These are phyloP conservation scores for Nitzschia palea DNA, from an alignment of 108 stramenopile species.

Conservation along the genomic window DNA sequence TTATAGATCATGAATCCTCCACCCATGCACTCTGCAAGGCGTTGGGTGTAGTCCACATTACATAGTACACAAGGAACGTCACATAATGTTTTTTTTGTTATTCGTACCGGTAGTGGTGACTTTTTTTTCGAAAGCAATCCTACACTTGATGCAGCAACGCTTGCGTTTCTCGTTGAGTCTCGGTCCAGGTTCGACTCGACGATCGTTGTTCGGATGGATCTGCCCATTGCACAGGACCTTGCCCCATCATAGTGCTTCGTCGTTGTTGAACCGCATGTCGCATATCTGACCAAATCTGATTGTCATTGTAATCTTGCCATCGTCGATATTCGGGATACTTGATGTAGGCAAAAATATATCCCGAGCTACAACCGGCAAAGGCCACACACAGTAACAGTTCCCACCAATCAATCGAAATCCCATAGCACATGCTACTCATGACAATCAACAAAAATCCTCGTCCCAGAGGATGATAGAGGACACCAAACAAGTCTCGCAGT, in stretches of 20 bases:
- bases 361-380: slow-evolving; percentile 15
- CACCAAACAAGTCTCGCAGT: slow-evolving; percentile 43
- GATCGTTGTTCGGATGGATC: background rate
- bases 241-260: background rate
- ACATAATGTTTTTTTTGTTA: background rate
- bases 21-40: no score
- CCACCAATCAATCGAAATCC: slow-evolving; percentile 30
- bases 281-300: slow-evolving; percentile 13
- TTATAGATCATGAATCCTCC: no score
- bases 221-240: slow-evolving; percentile 3
- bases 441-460: slow-evolving; percentile 25
- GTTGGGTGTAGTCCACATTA: no score
- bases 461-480: slow-evolving; percentile 43
- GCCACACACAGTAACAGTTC: slow-evolving; percentile 31
- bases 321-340: slow-evolving; percentile 41
- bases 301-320: slow-evolving; percentile 36
- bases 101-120: background rate
- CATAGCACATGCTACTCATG: slow-evolving; percentile 38
- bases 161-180: slow-evolving; percentile 15
- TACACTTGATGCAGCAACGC: slow-evolving; percentile 21
- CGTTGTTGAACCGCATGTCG: background rate
- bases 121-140: no score
- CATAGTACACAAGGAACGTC: no score
- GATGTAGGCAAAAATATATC: slow-evolving; percentile 27
- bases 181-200: background rate